Conservation (phyloP, 345 rosid species). For the Sonneratia alba region DNA sequence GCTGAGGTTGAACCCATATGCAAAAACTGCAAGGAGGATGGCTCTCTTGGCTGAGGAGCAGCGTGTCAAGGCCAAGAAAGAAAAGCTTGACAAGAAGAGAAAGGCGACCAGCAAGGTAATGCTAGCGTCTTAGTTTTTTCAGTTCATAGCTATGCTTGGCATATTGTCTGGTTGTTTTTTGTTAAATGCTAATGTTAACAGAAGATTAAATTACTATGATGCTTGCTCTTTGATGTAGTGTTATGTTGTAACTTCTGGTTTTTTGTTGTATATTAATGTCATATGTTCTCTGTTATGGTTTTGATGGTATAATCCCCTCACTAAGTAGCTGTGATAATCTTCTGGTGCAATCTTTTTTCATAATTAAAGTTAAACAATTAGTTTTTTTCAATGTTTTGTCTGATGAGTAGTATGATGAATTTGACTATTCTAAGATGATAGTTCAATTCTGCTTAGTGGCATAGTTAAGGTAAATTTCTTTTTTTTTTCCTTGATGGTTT, state of each 20-base stretch:
- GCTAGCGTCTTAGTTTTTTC: too few species aligned
- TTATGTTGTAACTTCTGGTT: background rate
- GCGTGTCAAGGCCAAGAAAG: conserved; percentile 91
- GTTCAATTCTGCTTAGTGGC: background rate
- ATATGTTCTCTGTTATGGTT: background rate
- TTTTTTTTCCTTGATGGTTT: too few species aligned
- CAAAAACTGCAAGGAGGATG: conserved; percentile 95
- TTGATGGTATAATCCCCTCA: too few species aligned
- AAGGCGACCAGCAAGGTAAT: conserved; percentile 61
- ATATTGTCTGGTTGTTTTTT: too few species aligned
- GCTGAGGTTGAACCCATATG: conserved; percentile 87
- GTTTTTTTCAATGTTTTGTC: background rate
- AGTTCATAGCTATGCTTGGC: too few species aligned
- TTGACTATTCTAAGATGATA: background rate
- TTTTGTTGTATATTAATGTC: background rate
- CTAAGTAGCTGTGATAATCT: too few species aligned
- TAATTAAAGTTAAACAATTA: background rate
- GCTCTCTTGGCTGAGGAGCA: conserved; percentile 82
- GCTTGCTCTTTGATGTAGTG: background rate
- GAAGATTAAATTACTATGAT: background rate
- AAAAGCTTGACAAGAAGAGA: conserved; percentile 91
- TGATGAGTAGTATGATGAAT: background rate
- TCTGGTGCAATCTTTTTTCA: background rate
- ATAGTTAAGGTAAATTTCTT: background rate
- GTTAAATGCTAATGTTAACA: too few species aligned